These are phyloP conservation scores for Cyclanthera cordifolia DNA, from an alignment of 306 rosid genomes.

Conservation along the genomic window DNA sequence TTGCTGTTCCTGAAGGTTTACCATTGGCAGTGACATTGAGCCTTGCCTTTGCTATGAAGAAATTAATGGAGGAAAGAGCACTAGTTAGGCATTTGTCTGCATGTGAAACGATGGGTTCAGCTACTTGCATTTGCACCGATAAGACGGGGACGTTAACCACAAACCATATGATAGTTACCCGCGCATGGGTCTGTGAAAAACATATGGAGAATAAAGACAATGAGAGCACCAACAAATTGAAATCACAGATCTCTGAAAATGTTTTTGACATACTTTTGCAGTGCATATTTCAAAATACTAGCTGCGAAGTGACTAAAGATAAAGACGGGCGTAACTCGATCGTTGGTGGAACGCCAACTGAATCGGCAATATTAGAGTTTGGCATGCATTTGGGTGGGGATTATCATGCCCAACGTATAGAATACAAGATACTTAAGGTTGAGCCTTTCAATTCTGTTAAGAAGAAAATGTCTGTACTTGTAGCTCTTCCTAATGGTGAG, in stretches of 20 bases:
- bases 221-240: conserved; percentile 34
- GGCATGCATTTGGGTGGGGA: conserved; percentile 71
- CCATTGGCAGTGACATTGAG: conserved; percentile 96
- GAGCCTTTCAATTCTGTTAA: conserved; percentile 87
- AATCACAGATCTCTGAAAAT: conserved; percentile 35
- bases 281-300: conserved; percentile 73
- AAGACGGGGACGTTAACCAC: conserved; percentile 94
- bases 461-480: conserved; percentile 91
- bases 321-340: conserved; percentile 50
- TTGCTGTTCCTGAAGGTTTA: conserved; percentile 96
- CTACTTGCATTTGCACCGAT: conserved; percentile 89
- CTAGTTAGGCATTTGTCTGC: conserved; percentile 95
- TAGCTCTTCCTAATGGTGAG: conserved; percentile 52
- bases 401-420: conserved; percentile 36
- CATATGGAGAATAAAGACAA: conserved; percentile 31
- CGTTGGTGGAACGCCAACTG: conserved; percentile 92
- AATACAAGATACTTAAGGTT: conserved; percentile 45
- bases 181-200: conserved; percentile 54
- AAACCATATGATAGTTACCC: conserved; percentile 72
- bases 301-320: conserved; percentile 57
- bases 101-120: conserved; percentile 98
- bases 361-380: conserved; percentile 64
- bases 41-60: conserved; percentile 97
- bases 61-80: conserved; percentile 71
- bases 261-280: conserved; percentile 46